Conservation (phyloP, 2,329 filamentous ascomycete species). For the Venturia effusa region DNA sequence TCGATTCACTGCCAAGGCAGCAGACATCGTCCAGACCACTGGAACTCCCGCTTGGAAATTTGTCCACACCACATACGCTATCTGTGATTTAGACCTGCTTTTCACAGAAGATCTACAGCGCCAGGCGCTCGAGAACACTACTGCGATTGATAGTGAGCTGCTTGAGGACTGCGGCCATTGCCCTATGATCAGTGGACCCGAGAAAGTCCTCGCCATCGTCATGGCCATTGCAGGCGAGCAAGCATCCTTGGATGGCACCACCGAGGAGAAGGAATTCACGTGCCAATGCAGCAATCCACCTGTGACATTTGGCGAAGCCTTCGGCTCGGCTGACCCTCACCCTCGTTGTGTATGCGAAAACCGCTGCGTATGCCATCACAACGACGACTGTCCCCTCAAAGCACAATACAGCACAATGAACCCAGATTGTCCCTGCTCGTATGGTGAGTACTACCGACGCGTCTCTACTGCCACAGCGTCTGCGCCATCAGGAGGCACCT, state of each 20-base stretch:
- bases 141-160: neutral
- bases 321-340: neutral
- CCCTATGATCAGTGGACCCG: neutral
- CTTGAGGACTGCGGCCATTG: neutral
- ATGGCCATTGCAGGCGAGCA: neutral
- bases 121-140: neutral
- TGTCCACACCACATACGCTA: neutral
- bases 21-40: constrained; percentile 1
- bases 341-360: neutral
- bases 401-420: neutral
- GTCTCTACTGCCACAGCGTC: neutral
- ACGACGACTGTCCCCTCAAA: neutral
- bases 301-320: neutral
- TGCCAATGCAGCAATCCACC: neutral
- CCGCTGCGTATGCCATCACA: neutral
- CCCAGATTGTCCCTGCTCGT: neutral
- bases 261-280: neutral
- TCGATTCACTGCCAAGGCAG: constrained; percentile 1
- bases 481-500: neutral
- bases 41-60: constrained; percentile 1
- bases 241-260: neutral
- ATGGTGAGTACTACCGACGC: neutral
- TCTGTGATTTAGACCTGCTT: neutral
- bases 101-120: neutral
- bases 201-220: neutral